Percentiles rank a stretch among this genome's conserved stretches.
These are phyloP conservation scores for Trichoderma gamsii DNA, from an alignment of 495 filamentous ascomycete species.

Conservation along the genomic window DNA sequence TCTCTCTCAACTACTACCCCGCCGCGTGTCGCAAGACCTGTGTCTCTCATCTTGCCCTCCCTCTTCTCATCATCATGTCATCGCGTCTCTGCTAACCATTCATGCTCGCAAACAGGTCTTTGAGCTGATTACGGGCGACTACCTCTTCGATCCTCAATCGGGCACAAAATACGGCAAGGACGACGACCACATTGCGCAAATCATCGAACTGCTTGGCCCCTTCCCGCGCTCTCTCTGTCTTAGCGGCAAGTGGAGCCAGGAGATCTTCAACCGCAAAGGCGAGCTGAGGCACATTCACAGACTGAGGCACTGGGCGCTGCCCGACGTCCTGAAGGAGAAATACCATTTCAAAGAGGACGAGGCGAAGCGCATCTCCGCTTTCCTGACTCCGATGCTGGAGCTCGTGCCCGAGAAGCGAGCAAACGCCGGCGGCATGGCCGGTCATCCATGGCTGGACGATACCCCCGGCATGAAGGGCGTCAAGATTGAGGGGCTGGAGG, in stretches of 20 bases:
- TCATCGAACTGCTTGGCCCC: slow-evolving; percentile 91
- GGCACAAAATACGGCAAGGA: slow-evolving; percentile 99
- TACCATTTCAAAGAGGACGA: slow-evolving; percentile 88
- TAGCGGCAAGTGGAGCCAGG: slow-evolving; percentile 93
- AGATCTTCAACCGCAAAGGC: slow-evolving; percentile 97
- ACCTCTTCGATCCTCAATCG: slow-evolving; percentile 97
- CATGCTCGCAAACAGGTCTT: slow-evolving; percentile 60
- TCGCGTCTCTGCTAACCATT: not conserved
- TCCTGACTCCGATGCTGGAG: slow-evolving; percentile 89
- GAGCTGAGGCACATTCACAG: slow-evolving; percentile 97
- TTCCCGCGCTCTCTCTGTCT: slow-evolving; percentile 90
- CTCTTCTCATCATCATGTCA: no score
- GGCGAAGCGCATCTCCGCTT: slow-evolving; percentile 69
- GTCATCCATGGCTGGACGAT: slow-evolving; percentile 71
- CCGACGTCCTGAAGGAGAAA: slow-evolving; percentile 91
- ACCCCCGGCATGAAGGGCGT: slow-evolving; percentile 82
- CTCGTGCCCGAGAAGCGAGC: slow-evolving; percentile 79
- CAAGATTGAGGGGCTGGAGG: slow-evolving; percentile 59
- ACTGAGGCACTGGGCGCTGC: slow-evolving; percentile 90
- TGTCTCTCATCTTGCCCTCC: no score
- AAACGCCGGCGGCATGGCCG: slow-evolving; percentile 92
- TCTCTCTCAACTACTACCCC: slow-evolving; percentile 9
- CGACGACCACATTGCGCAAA: slow-evolving; percentile 98
- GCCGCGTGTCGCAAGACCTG: no score
- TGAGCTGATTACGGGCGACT: slow-evolving; percentile 96